Conservation (phyloP, 371 early-diverging fungal genomes). For the Syncephalis plumigaleata region DNA sequence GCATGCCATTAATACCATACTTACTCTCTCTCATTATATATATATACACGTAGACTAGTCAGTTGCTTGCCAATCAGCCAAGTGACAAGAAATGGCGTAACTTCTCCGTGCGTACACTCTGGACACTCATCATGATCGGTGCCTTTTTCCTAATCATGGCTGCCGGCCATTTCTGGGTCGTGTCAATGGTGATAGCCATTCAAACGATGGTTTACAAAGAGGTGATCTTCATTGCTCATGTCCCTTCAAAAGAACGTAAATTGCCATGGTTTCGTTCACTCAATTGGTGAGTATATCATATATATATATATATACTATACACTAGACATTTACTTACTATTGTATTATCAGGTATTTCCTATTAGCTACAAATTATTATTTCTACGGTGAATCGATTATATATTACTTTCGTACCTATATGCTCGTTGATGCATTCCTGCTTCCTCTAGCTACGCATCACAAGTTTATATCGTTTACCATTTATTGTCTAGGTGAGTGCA, state of each 20-base stretch:
- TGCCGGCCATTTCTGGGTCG: slow-evolving; percentile 58
- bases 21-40: too few species aligned
- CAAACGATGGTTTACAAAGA: slow-evolving; percentile 73
- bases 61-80: slow-evolving; percentile 24
- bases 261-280: slow-evolving; percentile 84
- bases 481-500: slow-evolving; percentile 54
- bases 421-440: slow-evolving; percentile 60
- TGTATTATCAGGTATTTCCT: slow-evolving; percentile 52
- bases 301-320: slow-evolving; percentile 5
- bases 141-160: slow-evolving; percentile 64
- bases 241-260: slow-evolving; percentile 65
- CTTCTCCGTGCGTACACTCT: slow-evolving; percentile 61
- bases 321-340: not conserved
- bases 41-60: too few species aligned
- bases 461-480: slow-evolving; percentile 82
- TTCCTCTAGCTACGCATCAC: slow-evolving; percentile 82
- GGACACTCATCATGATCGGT: slow-evolving; percentile 78
- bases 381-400: slow-evolving; percentile 86
- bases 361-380: slow-evolving; percentile 70
- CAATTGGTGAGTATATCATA: slow-evolving; percentile 56
- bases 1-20: too few species aligned
- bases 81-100: slow-evolving; percentile 51
- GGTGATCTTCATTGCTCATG: slow-evolving; percentile 74
- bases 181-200: slow-evolving; percentile 66
- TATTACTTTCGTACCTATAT: slow-evolving; percentile 65